These are phyloP conservation scores for Spirogloea muscicola DNA, from an alignment of 139 green algal species.

Conservation along the genomic window DNA sequence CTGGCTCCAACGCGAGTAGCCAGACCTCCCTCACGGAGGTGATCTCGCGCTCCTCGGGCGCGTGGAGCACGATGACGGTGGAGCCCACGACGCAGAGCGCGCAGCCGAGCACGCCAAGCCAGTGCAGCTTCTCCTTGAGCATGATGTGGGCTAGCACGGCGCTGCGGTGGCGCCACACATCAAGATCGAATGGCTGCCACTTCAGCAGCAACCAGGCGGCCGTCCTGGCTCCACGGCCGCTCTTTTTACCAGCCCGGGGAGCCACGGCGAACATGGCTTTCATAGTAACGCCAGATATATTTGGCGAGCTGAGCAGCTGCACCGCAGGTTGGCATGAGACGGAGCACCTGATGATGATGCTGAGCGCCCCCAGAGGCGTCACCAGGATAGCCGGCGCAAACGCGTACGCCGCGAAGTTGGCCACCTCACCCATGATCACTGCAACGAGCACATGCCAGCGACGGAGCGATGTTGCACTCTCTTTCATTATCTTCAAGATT, in stretches of 20 bases:
- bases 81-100: conserved; percentile 86
- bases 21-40: conserved; percentile 77
- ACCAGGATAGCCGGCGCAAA: conserved; percentile 95
- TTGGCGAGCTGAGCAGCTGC: too few relatives aligned
- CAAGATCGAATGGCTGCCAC: too few relatives aligned
- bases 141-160: conserved; percentile 87
- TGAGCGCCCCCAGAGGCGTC: conserved; percentile 65
- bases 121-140: conserved; percentile 85
- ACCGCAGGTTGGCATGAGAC: too few relatives aligned
- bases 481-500: too few relatives aligned
- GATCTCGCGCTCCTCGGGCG: conserved; percentile 74
- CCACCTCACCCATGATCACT: conserved; percentile 84
- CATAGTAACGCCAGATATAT: too few relatives aligned
- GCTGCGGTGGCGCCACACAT: conserved; percentile 52
- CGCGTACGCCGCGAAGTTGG: conserved; percentile 96
- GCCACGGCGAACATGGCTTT: too few relatives aligned
- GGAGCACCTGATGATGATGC: neutral
- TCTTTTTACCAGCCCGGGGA: too few relatives aligned
- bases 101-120: conserved; percentile 89
- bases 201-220: too few relatives aligned
- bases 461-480: too few relatives aligned
- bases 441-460: too few relatives aligned
- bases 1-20: conserved; percentile 75
- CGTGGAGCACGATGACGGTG: conserved; percentile 86
- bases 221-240: too few relatives aligned